These are phyloP conservation scores for Cerrena zonata DNA, from an alignment of 1,284 basidiomycete species.

Conservation along the genomic window DNA sequence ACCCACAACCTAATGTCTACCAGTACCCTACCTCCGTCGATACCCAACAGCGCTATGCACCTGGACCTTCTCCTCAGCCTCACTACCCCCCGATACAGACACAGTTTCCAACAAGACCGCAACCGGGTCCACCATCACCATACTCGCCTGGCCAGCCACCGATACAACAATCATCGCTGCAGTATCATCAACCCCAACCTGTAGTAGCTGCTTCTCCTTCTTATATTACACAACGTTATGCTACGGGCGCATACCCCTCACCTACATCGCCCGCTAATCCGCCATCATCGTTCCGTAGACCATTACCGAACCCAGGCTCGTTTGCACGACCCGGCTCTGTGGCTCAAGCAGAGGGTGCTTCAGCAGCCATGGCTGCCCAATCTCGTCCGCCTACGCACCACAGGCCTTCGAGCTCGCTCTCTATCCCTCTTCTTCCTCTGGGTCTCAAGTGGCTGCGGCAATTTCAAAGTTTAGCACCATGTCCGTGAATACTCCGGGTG, in stretches of 20 bases:
- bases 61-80: not conserved
- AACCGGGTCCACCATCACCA: not conserved
- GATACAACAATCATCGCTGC: not conserved
- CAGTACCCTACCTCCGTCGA: not conserved
- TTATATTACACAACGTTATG: not conserved
- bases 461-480: not conserved
- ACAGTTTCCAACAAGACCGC: not conserved
- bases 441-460: not conserved
- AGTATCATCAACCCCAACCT: constrained; percentile 8
- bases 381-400: not conserved
- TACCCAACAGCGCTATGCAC: constrained; percentile 1
- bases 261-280: constrained; percentile 14
- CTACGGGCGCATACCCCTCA: constrained; percentile 15
- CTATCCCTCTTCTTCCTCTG: not conserved
- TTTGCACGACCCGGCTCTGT: constrained; percentile 10
- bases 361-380: not conserved
- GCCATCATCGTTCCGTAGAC: constrained; percentile 14
- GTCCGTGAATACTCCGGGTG: not conserved
- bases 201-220: not conserved
- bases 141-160: not conserved
- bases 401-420: not conserved
- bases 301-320: constrained; percentile 18
- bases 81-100: not conserved
- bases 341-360: not conserved
- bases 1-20: not conserved